A percentile compares a stretch with the other conserved stretches of the same genome.
phyloP scores from a whole-genome alignment of 1,284 basidiomycete species.

The Naganishia sp. region DNA sequence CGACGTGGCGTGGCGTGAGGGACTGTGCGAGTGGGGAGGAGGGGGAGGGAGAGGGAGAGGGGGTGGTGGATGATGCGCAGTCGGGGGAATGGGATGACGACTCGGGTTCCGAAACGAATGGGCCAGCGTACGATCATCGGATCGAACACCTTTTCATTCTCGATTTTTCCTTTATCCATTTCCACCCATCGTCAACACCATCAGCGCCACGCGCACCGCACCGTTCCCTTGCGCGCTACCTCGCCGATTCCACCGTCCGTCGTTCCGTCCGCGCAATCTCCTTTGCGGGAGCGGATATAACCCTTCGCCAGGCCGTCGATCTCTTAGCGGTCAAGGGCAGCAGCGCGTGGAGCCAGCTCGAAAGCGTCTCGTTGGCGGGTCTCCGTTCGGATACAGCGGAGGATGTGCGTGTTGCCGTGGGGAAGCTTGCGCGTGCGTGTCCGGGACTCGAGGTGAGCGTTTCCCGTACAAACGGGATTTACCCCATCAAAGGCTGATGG shows the following conservation, averaged over 20 bases:
- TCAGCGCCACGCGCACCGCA: not conserved
- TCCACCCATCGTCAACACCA: not conserved
- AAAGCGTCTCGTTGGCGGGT: slow-evolving; percentile 13
- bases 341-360: not conserved
- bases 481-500: too few species aligned
- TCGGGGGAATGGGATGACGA: slow-evolving; percentile 1
- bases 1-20: slow-evolving; percentile 3
- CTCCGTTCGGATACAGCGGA: slow-evolving; percentile 4
- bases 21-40: not conserved
- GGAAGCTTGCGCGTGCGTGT: slow-evolving; percentile 7
- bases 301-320: slow-evolving; percentile 13
- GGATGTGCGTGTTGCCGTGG: slow-evolving; percentile 7
- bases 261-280: slow-evolving; percentile 7
- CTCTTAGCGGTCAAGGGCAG: slow-evolving; percentile 7
- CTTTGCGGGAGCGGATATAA: slow-evolving; percentile 12
- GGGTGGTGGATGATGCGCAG: not conserved
- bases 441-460: slow-evolving; percentile 15
- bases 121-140: too few species aligned
- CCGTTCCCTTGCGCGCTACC: not conserved
- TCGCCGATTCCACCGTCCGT: not conserved
- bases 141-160: slow-evolving; percentile 1
- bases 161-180: slow-evolving; percentile 10
- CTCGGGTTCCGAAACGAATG: not conserved
- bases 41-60: not conserved
- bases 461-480: too few species aligned